phyloP scores from a whole-genome alignment of 164 flowering plant genomes.

The Malania oleifera region DNA sequence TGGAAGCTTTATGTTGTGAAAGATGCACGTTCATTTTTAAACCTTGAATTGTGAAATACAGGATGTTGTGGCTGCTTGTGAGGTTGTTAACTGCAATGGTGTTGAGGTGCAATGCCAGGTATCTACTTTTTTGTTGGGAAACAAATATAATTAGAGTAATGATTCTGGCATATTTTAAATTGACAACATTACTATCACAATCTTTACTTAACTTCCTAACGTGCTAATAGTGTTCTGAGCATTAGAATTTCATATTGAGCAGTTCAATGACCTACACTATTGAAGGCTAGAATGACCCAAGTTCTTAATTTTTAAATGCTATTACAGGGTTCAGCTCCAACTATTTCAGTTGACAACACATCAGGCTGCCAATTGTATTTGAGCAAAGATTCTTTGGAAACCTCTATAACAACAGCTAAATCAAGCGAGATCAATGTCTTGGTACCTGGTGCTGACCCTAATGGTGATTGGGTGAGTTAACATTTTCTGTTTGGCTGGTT shows the following conservation, averaged over 20 bases:
- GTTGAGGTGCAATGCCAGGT: conserved; percentile 99
- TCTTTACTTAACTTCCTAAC: no score
- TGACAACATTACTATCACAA: no score
- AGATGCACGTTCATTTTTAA: not conserved
- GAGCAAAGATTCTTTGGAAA: conserved; percentile 70
- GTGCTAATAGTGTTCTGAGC: not conserved
- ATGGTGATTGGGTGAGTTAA: conserved; percentile 81
- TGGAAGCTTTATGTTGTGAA: not conserved
- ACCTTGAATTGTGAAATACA: conserved; percentile 21
- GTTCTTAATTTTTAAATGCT: not conserved
- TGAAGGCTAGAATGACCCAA: not conserved
- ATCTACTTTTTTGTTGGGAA: conserved; percentile 1
- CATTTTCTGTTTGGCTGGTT: not conserved
- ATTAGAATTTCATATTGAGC: not conserved
- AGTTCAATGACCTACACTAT: no score
- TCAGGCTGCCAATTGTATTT: conserved; percentile 86
- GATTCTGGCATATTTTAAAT: no score
- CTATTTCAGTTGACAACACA: conserved; percentile 91
- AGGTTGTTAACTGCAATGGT: conserved; percentile 90
- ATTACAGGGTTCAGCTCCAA: conserved; percentile 88
- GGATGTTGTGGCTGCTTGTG: conserved; percentile 99
- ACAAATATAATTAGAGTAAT: no score
- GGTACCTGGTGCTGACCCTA: conserved; percentile 65
- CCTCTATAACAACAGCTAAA: conserved; percentile 92
- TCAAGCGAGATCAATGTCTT: conserved; percentile 93